A percentile compares a stretch with the other conserved stretches of the same genome.
Evolutionary conservation across 75 land plant genomes (phyloP).

Genomic region (Pinus taeda): DNA sequence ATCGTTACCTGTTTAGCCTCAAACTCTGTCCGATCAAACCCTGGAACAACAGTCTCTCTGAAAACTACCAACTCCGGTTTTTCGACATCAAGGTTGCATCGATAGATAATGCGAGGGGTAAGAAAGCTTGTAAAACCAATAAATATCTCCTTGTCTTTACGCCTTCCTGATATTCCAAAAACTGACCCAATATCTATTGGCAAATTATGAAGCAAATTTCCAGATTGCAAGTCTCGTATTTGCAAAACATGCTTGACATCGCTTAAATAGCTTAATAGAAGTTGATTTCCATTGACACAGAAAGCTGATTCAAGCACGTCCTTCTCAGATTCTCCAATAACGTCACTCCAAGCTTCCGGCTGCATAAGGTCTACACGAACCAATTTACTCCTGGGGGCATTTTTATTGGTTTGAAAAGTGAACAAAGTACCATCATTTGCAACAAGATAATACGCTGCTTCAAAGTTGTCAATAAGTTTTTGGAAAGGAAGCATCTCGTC

Average conservation of each 20-base stretch:
- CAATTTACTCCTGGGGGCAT: constrained; percentile 86
- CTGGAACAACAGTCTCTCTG: constrained; percentile 68
- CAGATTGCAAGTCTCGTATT: constrained; percentile 70
- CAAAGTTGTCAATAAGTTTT: constrained; percentile 87
- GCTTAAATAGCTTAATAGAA: constrained; percentile 73
- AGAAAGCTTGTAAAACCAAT: constrained; percentile 84
- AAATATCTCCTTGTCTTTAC: constrained; percentile 69
- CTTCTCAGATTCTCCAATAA: constrained; percentile 64
- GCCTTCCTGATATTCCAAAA: constrained; percentile 60
- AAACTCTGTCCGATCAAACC: constrained; percentile 78
- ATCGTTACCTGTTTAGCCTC: constrained; percentile 66
- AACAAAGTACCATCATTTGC: constrained; percentile 86
- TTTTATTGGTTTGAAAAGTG: constrained; percentile 91
- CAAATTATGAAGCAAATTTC: constrained; percentile 49
- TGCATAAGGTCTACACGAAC: constrained; percentile 61
- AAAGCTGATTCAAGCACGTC: constrained; percentile 75
- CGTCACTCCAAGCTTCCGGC: constrained; percentile 74
- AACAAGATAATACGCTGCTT: constrained; percentile 68
- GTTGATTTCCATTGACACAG: constrained; percentile 53
- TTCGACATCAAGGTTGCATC: constrained; percentile 53
- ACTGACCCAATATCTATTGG: constrained; percentile 96
- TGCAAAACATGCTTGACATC: constrained; percentile 90
- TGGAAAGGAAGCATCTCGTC: constrained; percentile 68
- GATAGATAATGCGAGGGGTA: constrained; percentile 81
- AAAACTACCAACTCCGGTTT: constrained; percentile 64